Base-by-base conservation (phyloP, 2,329 filamentous ascomycete species). In the Nothophoma quercina region DNA sequence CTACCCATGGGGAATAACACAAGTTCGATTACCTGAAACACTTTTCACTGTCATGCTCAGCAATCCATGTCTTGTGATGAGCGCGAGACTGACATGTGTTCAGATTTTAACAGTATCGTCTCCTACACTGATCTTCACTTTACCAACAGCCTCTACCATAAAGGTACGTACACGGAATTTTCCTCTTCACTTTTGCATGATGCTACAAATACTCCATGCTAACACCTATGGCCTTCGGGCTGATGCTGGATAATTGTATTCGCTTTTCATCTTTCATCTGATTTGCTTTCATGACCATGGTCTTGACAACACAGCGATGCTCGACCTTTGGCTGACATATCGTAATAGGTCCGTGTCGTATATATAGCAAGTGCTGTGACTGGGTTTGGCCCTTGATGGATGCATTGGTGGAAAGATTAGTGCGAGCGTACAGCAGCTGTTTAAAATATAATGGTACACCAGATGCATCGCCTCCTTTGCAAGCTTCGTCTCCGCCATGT, bases 261-360 rank as follows among this genome's bases (percentile, higher is more conserved):
- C n/a, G 60, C 71, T 73, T 73, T 73, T 73, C 70, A 73, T 73
- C 71, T 73, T 73, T 73, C 70, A 62, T 66, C 71, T 73, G 71
- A 73, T 60, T 32, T 51, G 52, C 47, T 42, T 43, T 35, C 7
- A 25, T 23, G n/a, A 29, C 18, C 23, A 22, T 36, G 9, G 15
- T 43, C 15, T 33, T 44, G 15, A 47, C 32, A 45, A 40, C n/a
- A 45, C 8, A 9, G 26, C 32, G 13, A 13, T 39, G 28, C 42
- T 43, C 38, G 47, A 43, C 12, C 32, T 43, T n/a, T 40, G 4
- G 48, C 52, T 55, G 38, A 55, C 38, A n/a, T 32, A 15, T 21
- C 26, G 19, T 9, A 10, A 26, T 19, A 52, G 49, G 21, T 18
- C 2, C 6, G n/a, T 28, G 3, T 18, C 7, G 10, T 16, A 15